A percentile compares a stretch with the other conserved stretches of the same genome.
Evolutionary conservation across 768 basidiomycete species (phyloP).

Genomic region (Tephrocybe sp.): DNA sequence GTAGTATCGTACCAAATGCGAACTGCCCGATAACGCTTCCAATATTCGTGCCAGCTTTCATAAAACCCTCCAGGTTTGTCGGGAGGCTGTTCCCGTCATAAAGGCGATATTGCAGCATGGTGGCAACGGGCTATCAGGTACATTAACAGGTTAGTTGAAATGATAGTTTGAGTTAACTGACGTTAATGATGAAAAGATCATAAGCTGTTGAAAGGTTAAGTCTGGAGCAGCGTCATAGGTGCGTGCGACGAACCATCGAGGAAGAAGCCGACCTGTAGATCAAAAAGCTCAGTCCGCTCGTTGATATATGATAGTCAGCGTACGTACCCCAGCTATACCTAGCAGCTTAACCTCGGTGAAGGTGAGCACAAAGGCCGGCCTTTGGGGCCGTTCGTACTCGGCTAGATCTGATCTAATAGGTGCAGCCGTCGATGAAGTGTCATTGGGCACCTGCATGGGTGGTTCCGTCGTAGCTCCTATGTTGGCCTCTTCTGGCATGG

Average conservation of each 20-base stretch:
- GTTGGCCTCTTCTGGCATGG: not conserved
- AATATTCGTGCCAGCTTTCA: conserved; percentile 70
- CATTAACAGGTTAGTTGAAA: not conserved
- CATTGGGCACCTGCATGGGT: not conserved
- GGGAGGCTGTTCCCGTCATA: conserved; percentile 56
- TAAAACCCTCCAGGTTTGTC: conserved; percentile 53
- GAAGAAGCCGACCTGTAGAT: conserved; percentile 65
- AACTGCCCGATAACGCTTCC: conserved; percentile 74
- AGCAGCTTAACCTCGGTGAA: conserved; percentile 58
- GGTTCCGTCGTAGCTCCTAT: not conserved
- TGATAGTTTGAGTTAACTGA: conserved; percentile 22
- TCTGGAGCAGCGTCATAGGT: not conserved
- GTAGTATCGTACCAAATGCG: conserved; percentile 43
- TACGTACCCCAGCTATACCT: conserved; percentile 54
- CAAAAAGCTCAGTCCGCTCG: not conserved
- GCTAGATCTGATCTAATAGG: conserved; percentile 16
- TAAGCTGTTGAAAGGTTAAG: conserved; percentile 45
- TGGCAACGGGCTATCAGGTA: conserved; percentile 56
- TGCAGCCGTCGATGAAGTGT: not conserved
- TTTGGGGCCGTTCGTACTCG: conserved; percentile 27
- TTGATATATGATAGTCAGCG: not conserved
- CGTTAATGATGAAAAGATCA: conserved; percentile 72
- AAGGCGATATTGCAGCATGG: conserved; percentile 66
- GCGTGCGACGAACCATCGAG: conserved; percentile 51
- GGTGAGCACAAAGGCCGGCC: conserved; percentile 28